Percentiles rank a stretch among this genome's conserved stretches.
These are phyloP conservation scores for Chlamydomonas schloesseri DNA, from an alignment of 139 green algal species.

Conservation along the genomic window DNA sequence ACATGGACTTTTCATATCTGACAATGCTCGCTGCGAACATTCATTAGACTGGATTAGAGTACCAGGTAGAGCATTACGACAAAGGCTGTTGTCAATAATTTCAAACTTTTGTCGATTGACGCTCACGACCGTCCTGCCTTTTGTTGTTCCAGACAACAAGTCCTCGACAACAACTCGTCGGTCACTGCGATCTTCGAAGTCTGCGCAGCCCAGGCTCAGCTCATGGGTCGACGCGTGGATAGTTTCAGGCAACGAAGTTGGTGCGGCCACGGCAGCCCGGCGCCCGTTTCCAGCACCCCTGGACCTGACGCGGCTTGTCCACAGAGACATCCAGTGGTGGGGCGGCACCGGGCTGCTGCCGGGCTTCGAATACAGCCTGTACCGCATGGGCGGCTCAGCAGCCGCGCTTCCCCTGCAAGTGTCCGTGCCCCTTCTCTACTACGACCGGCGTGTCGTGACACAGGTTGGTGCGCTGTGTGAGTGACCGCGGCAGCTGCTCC, in stretches of 20 bases:
- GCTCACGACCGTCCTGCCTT: too few relatives aligned
- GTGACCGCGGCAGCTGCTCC: too few relatives aligned
- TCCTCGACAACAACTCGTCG: too few relatives aligned
- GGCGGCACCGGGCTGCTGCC: background rate
- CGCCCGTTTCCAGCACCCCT: background rate
- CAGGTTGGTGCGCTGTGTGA: too few relatives aligned
- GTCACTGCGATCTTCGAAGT: too few relatives aligned
- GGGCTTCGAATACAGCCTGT: background rate
- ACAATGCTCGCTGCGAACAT: too few relatives aligned
- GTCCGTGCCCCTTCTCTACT: slow-evolving; percentile 10
- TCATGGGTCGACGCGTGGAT: background rate
- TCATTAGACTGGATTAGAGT: too few relatives aligned
- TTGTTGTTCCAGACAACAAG: too few relatives aligned
- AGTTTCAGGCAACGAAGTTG: background rate
- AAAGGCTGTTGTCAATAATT: too few relatives aligned
- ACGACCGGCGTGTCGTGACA: background rate
- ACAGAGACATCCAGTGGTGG: background rate
- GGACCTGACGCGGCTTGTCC: background rate
- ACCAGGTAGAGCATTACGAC: too few relatives aligned
- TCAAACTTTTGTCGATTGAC: too few relatives aligned
- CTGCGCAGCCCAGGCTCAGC: background rate
- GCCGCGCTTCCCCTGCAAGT: background rate
- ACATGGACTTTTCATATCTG: too few relatives aligned
- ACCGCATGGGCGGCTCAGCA: background rate
- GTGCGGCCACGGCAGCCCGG: background rate